Base-by-base conservation (phyloP, 2,329 filamentous ascomycete species). In the Stylonectria norvegica region DNA sequence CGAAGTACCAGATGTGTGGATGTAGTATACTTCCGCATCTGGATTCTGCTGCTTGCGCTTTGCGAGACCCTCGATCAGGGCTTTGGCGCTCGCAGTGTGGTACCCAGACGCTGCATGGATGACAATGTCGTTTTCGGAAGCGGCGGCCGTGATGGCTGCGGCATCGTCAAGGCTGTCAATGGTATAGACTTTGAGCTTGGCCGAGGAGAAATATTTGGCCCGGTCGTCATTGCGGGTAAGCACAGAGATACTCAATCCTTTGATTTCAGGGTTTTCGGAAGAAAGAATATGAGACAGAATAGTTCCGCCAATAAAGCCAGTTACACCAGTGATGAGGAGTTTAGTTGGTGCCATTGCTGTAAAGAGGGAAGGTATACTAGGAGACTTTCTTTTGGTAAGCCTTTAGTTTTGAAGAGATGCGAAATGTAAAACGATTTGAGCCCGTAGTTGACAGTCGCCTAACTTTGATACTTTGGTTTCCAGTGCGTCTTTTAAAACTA, bases 1-100 rank as follows among this genome's bases (percentile, higher is more conserved):
- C 3, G 69, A 71, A 1, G 63, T 63, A 3, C 71, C 70, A 2
- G 67, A 68, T 0, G 63, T 68, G 40, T 75, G 68, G 4, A 73
- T 62, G 23, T 67, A 61, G 51, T 64, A 61, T 0, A 64, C 62
- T 12, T 63, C 53, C 5, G 51, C 54, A 0, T 63, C 62, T n/a
- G n/a, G n/a, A 0, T 63, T 67, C 0, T 43, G 29, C 28, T 58
- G 59, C 37, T 62, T 59, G 5, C 68, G 60, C 20, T 65, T 55
- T 1, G 58, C 63, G 1, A 77, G 62, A 0, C 71, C 72, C 2
- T 53, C 48, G 3, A 75, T 57, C 20, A 74, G 48, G 0, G 71
- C 70, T 36, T 57, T 58, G 0, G 67, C 68, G 3, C 63, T 62
- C 0, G 48, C 30, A 1, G 58, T 33, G 46, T 74, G 65, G 38